Evolutionary conservation across 805 yeast species (phyloP).

Genomic region (Isabelozyma gotoi): DNA sequence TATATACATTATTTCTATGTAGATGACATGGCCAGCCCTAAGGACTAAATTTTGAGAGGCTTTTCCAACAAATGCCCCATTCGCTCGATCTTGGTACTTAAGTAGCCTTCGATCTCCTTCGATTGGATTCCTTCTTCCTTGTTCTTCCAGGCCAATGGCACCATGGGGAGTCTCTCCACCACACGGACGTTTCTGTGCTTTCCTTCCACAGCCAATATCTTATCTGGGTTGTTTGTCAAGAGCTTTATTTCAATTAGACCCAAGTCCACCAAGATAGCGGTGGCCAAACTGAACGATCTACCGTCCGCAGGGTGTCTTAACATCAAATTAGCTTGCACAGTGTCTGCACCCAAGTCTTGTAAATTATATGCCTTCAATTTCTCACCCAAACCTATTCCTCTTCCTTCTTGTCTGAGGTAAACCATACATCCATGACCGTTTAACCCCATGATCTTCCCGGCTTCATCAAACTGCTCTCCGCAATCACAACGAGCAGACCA

Average conservation of each 20-base stretch:
- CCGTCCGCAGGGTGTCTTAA: conserved; percentile 97
- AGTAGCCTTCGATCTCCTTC: conserved; percentile 86
- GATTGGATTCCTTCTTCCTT: conserved; percentile 66
- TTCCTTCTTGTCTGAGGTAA: conserved; percentile 94
- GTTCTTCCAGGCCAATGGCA: conserved; percentile 85
- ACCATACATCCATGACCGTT: conserved; percentile 92
- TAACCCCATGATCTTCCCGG: conserved; percentile 88
- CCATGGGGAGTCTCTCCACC: conserved; percentile 91
- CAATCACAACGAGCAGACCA: conserved; percentile 99
- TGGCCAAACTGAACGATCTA: conserved; percentile 90
- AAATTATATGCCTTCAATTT: conserved; percentile 94
- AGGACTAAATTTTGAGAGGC: conserved; percentile 26
- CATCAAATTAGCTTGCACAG: conserved; percentile 92
- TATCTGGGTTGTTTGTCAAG: conserved; percentile 94
- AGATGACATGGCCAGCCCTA: neutral
- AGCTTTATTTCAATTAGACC: conserved; percentile 71
- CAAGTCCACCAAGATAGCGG: conserved; percentile 85
- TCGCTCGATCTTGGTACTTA: conserved; percentile 90
- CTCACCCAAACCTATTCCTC: conserved; percentile 98
- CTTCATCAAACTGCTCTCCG: conserved; percentile 98
- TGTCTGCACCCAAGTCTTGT: conserved; percentile 98
- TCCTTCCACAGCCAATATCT: conserved; percentile 93
- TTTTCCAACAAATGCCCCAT: conserved; percentile 90
- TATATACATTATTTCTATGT: neutral
- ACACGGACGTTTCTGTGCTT: conserved; percentile 72